Evolutionary conservation across 257 asterid genomes (phyloP).

Genomic region (Solanum raphanifolium): DNA sequence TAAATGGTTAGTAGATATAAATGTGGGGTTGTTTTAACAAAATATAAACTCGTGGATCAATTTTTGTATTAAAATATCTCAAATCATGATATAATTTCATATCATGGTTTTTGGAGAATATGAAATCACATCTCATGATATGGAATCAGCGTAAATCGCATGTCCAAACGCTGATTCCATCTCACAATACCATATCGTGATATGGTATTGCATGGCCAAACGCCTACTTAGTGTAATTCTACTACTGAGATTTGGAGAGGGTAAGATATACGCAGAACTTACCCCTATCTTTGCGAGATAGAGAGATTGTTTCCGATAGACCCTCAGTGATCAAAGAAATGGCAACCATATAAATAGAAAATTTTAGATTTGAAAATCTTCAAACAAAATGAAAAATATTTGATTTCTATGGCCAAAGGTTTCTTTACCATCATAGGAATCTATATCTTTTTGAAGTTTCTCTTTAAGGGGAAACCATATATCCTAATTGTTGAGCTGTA

Average conservation of each 20-base stretch:
- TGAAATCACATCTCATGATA: no score
- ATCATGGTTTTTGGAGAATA: no score
- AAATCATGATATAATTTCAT: no score
- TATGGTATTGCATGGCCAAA: no score
- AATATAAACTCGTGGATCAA: no score
- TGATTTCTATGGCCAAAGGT: neutral
- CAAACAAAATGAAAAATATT: neutral
- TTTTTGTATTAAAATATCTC: no score
- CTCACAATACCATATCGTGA: no score
- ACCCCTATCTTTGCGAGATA: neutral
- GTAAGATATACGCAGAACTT: neutral
- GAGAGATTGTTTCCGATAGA: neutral
- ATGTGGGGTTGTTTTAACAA: no score
- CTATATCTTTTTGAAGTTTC: neutral
- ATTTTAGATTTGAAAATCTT: neutral
- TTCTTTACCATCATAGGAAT: neutral
- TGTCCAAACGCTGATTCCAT: no score
- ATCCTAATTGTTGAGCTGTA: neutral
- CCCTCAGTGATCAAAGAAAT: neutral
- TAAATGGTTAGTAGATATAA: no score
- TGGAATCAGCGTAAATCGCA: no score
- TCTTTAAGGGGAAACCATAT: neutral
- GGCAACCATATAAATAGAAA: neutral
- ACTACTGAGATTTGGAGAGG: neutral
- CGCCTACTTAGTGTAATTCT: neutral